Evolutionary conservation across 73 alveolate genomes (phyloP).

Genomic region (Tetrahymena elliotti): DNA sequence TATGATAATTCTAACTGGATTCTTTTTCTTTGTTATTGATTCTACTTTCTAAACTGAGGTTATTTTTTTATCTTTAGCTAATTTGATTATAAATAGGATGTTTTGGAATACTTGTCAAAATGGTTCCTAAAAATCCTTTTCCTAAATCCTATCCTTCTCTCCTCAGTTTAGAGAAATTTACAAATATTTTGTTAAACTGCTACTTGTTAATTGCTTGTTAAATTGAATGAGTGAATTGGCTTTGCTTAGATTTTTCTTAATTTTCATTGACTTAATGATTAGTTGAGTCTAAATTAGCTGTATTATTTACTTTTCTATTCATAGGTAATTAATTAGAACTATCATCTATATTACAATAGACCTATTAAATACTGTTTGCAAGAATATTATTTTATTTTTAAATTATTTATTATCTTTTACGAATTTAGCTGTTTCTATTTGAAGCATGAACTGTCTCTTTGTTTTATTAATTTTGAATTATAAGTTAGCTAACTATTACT

Average conservation of each 20-base stretch:
- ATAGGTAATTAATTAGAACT: not conserved
- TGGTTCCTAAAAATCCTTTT: not conserved
- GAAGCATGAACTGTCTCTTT: not conserved
- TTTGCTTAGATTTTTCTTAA: not conserved
- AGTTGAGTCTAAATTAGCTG: not conserved
- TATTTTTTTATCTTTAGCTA: not conserved
- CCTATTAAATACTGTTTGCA: not conserved
- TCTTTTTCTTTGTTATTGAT: not conserved
- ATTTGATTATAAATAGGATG: not conserved
- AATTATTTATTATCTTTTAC: not conserved
- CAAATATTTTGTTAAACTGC: not conserved
- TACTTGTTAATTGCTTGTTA: not conserved
- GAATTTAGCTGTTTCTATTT: not conserved
- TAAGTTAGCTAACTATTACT: not conserved
- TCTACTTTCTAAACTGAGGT: not conserved
- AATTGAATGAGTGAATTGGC: not conserved
- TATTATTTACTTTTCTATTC: not conserved
- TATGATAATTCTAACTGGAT: not conserved
- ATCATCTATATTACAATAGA: not conserved
- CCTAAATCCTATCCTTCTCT: not conserved
- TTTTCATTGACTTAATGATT: not conserved
- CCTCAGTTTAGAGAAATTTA: not conserved
- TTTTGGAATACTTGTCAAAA: not conserved
- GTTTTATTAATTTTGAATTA: not conserved
- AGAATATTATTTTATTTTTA: not conserved